Evolutionary conservation across 2,329 filamentous ascomycete genomes (phyloP).

Genomic region (Exophiala oligosperma): DNA sequence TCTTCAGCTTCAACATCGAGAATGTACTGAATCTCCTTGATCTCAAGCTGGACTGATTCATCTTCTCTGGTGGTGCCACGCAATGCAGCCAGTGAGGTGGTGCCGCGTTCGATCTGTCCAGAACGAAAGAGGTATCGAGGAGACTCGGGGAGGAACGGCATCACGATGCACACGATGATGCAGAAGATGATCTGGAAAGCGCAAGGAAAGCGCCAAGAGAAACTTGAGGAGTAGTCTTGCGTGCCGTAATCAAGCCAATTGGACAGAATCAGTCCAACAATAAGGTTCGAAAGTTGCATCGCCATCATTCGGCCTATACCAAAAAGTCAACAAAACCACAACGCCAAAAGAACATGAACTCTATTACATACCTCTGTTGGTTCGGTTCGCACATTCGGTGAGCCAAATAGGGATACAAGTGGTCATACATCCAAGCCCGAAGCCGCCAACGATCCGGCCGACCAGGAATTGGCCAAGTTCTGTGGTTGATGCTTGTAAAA

Average conservation of each 20-base stretch:
- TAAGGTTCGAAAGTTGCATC: conserved; percentile 50
- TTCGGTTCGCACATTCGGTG: conserved; percentile 43
- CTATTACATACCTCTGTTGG: background rate
- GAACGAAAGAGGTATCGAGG: conserved; percentile 38
- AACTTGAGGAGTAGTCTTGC: conserved; percentile 49
- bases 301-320: conserved; percentile 48
- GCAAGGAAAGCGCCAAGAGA: conserved; percentile 58
- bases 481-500: conserved; percentile 42
- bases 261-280: conserved; percentile 46
- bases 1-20: conserved; percentile 29
- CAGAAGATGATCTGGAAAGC: conserved; percentile 60
- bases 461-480: conserved; percentile 43
- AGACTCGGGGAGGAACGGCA: conserved; percentile 30
- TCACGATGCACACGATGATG: conserved; percentile 56
- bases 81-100: conserved; percentile 43
- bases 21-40: conserved; percentile 40
- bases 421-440: conserved; percentile 30
- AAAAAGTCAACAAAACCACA: too few relatives aligned
- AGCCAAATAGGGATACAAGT: conserved; percentile 33
- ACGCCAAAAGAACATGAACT: too few relatives aligned
- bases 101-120: conserved; percentile 53
- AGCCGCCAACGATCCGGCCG: conserved; percentile 48
- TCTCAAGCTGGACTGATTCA: conserved; percentile 35
- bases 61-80: conserved; percentile 31
- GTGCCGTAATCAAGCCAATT: conserved; percentile 45